phyloP scores from a whole-genome alignment of 1,284 basidiomycete genomes.

The Cutaneotrichosporon dermatis region DNA sequence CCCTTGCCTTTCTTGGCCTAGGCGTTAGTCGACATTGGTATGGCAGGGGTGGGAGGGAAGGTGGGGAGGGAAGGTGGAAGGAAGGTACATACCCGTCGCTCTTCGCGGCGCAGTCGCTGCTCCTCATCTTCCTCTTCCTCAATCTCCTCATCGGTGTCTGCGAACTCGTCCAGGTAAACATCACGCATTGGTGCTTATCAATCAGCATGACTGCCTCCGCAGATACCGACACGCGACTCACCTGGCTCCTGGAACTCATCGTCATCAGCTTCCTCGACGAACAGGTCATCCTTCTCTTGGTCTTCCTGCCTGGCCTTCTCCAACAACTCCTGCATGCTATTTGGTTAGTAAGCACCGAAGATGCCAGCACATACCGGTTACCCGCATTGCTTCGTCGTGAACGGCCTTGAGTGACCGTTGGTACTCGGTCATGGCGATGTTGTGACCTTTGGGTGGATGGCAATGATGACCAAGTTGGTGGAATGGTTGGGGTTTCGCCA shows the following conservation, averaged over 20 bases:
- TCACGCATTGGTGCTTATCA: slow-evolving; percentile 33
- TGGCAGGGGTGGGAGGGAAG: too few species aligned
- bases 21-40: not conserved
- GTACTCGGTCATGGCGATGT: slow-evolving; percentile 7
- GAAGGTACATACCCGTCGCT: slow-evolving; percentile 30
- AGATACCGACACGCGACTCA: too few species aligned
- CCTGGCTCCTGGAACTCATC: slow-evolving; percentile 44
- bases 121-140: slow-evolving; percentile 38
- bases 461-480: not conserved
- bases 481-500: not conserved
- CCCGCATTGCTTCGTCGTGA: slow-evolving; percentile 44
- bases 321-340: slow-evolving; percentile 46
- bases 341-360: not conserved
- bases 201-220: too few species aligned
- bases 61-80: too few species aligned
- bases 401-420: slow-evolving; percentile 40
- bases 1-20: slow-evolving; percentile 39
- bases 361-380: slow-evolving; percentile 39
- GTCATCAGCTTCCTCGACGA: slow-evolving; percentile 43
- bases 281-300: slow-evolving; percentile 34
- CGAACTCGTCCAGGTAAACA: slow-evolving; percentile 46
- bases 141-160: slow-evolving; percentile 45
- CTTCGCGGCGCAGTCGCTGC: slow-evolving; percentile 28
- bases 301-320: slow-evolving; percentile 46
- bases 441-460: not conserved